A percentile compares a stretch with the other conserved stretches of the same genome.
Evolutionary conservation across 2,329 filamentous ascomycete genomes (phyloP).

Genomic region (Penicillium fuscoglaucum): DNA sequence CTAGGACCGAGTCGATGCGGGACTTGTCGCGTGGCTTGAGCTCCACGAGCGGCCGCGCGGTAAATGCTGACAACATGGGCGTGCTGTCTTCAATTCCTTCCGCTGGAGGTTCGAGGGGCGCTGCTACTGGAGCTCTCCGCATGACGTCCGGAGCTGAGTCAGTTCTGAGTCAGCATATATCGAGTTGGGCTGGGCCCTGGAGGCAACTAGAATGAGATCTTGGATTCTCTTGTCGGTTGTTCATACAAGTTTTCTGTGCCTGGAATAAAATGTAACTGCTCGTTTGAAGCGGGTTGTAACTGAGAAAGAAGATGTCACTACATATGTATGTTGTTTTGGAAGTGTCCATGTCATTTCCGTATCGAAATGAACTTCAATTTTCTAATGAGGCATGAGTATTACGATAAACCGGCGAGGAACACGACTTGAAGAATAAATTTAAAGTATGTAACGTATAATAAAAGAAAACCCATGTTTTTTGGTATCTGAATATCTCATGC

Average conservation of each 20-base stretch:
- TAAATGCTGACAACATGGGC: conserved; percentile 93
- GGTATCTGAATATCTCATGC: conserved; percentile 19
- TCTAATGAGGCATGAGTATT: neutral
- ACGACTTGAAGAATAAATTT: neutral
- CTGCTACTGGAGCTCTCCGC: conserved; percentile 11
- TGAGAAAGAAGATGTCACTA: neutral
- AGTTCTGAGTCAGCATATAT: conserved; percentile 10
- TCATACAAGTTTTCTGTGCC: neutral
- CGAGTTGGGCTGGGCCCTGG: neutral
- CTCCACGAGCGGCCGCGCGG: conserved; percentile 94
- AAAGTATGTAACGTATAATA: conserved; percentile 2
- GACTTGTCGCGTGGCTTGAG: conserved; percentile 93
- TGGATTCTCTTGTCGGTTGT: neutral
- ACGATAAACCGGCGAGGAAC: neutral
- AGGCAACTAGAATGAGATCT: neutral
- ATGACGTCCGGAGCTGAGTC: conserved; percentile 19
- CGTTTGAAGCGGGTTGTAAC: too few species aligned
- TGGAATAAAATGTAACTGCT: neutral
- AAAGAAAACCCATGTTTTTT: conserved; percentile 13
- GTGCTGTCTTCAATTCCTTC: conserved; percentile 23
- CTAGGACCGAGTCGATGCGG: conserved; percentile 92
- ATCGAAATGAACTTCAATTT: neutral
- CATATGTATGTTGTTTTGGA: neutral
- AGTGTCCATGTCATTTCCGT: too few species aligned
- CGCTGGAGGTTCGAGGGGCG: conserved; percentile 12